Conservation (phyloP, 768 basidiomycete species). For the Russula brevipes region DNA sequence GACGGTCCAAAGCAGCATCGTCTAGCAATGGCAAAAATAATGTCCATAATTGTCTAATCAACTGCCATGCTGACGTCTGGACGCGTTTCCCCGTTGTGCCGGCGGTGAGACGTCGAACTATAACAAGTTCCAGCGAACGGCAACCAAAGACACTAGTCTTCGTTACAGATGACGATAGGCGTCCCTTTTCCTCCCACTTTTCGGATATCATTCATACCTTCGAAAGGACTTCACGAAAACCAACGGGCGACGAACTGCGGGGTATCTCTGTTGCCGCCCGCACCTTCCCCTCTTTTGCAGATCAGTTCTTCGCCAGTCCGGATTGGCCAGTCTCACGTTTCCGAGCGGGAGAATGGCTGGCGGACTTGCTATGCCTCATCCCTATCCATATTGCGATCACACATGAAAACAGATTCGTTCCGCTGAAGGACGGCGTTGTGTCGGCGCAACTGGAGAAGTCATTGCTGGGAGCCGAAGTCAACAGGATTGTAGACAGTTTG, state of each 20-base stretch:
- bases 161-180: slow-evolving; percentile 37
- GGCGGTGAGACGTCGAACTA: slow-evolving; percentile 8
- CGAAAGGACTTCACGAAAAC: slow-evolving; percentile 48
- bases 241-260: slow-evolving; percentile 42
- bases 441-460: slow-evolving; percentile 49
- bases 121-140: slow-evolving; percentile 27
- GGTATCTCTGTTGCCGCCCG: slow-evolving; percentile 36
- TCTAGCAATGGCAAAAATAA: slow-evolving; percentile 27
- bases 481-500: slow-evolving; percentile 50
- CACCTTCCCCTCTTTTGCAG: slow-evolving; percentile 30
- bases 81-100: slow-evolving; percentile 19
- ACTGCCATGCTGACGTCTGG: slow-evolving; percentile 18
- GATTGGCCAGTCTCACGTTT: slow-evolving; percentile 35
- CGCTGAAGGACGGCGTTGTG: slow-evolving; percentile 53
- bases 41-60: slow-evolving; percentile 36
- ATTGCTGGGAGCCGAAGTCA: slow-evolving; percentile 56
- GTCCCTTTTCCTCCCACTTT: slow-evolving; percentile 42
- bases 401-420: slow-evolving; percentile 55
- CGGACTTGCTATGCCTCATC: slow-evolving; percentile 55
- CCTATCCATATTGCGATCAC: slow-evolving; percentile 61
- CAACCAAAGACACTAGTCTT: slow-evolving; percentile 39
- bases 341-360: slow-evolving; percentile 56
- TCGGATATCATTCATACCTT: slow-evolving; percentile 42
- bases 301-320: slow-evolving; percentile 10
- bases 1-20: slow-evolving; percentile 29